phyloP scores from a whole-genome alignment of 495 filamentous ascomycete species.

The Articulospora tetracladia region DNA sequence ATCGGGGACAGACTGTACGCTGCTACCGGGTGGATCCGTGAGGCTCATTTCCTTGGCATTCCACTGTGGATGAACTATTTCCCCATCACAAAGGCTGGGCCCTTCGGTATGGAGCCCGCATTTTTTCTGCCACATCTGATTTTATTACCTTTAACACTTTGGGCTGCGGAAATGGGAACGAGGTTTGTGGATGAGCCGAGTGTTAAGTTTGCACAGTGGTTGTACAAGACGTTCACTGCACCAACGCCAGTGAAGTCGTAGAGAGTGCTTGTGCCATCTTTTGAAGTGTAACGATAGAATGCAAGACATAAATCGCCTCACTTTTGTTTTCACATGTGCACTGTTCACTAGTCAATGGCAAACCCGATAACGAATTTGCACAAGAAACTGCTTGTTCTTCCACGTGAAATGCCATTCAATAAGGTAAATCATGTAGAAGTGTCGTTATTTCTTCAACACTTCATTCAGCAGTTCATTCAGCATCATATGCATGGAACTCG shows the following conservation, averaged over 20 bases:
- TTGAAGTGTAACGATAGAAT: no score
- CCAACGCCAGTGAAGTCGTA: background rate
- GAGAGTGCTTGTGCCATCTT: no score
- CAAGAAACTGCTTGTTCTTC: no score
- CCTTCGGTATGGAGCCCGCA: constrained; percentile 50
- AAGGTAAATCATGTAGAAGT: no score
- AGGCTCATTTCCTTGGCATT: constrained; percentile 19
- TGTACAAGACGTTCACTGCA: constrained; percentile 33
- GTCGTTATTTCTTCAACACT: no score
- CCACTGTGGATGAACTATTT: constrained; percentile 28
- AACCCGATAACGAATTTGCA: no score
- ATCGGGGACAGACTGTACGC: constrained; percentile 48
- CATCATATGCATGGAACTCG: no score
- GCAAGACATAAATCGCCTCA: no score
- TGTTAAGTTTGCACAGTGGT: constrained; percentile 48
- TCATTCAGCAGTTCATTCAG: no score
- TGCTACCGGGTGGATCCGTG: constrained; percentile 49
- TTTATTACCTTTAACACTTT: constrained; percentile 52
- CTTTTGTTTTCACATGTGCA: no score
- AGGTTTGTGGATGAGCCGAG: constrained; percentile 52
- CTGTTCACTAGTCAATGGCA: no score
- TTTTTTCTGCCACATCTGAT: constrained; percentile 54
- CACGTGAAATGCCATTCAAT: no score
- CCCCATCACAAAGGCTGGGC: constrained; percentile 30
- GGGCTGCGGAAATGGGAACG: constrained; percentile 50